Conservation (phyloP, 192 early-diverging fungal genomes). For the Coemansia sp. region DNA sequence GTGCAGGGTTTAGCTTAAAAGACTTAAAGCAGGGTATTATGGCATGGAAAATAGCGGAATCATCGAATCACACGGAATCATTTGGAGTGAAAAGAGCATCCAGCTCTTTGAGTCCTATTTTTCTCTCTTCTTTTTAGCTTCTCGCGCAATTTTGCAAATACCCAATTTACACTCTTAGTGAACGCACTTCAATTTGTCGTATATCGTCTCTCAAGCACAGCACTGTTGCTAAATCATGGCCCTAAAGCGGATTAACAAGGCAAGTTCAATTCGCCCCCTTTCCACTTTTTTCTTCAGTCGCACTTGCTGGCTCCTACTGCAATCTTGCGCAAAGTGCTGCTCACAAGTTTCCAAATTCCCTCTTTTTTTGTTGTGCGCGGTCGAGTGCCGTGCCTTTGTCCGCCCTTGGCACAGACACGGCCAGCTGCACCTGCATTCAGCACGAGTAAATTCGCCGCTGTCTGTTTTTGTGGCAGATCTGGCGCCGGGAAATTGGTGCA, state of each 20-base stretch:
- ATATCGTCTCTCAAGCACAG: not conserved
- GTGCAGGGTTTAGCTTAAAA: not conserved
- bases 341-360: not conserved
- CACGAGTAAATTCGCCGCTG: too few species aligned
- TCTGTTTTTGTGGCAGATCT: not conserved
- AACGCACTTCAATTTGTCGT: not conserved
- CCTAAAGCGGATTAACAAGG: constrained; percentile 99
- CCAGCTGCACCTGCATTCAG: too few species aligned
- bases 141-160: constrained; percentile 4
- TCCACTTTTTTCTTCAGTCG: not conserved
- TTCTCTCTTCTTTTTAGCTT: not conserved
- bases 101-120: too few species aligned
- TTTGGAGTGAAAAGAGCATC: not conserved
- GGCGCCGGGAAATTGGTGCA: not conserved
- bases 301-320: not conserved
- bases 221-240: constrained; percentile 68
- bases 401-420: too few species aligned
- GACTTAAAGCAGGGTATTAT: not conserved
- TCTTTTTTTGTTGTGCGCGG: not conserved
- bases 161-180: not conserved
- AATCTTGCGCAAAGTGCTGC: not conserved
- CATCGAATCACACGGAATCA: not conserved
- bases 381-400: not conserved
- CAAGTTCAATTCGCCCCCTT: constrained; percentile 31
- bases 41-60: not conserved